Evolutionary conservation across 1,139 yeast genomes (phyloP), one percentile per base, ranked within the genome.

Genomic region (Nematodospora anomalae): DNA sequence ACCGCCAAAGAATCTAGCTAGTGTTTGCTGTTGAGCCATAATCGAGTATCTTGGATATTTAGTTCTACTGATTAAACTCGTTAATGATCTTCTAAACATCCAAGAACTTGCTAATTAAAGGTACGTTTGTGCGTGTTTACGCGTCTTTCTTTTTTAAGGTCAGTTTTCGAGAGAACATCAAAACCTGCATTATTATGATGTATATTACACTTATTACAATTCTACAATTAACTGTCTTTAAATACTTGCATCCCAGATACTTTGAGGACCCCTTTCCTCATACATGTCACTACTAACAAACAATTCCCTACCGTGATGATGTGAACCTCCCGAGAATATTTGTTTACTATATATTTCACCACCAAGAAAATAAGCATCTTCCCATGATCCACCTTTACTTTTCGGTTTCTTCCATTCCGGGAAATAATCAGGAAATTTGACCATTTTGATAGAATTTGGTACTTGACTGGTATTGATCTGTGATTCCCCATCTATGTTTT

Each of bases 261-360:
- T 74, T 51, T 68, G 74, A 16, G 97, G 97, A 0, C 97, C 97
- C 37, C 70, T 73, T 47, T 83, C 92, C 49, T 80, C 80, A 57
- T 88, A 90, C 41, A 79, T 81, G 28, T 81, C 85, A 45, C 79
- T 74, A 35, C 83, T 80, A 35, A 89, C 73, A 57, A 79, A 89
- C 44, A 79, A 76, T 43, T 89, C 96, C 22, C 73, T 66, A 25
- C 72, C 70, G 40, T 71, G 73, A 41, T 71, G 72, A 50, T 78
- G 78, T 16, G 80, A 67, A 37, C 81, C 79, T 44, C 70, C 70
- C 7, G 79, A 74, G 50, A 86, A 90, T 14, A 87, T 77, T 60
- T 88, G 96, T 59, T 87, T 88, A 15, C 95, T 80, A 32, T 88
- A 84, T 37, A 90, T 84, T 58, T 88, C 87, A 1, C 88, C 96